phyloP scores from a whole-genome alignment of 345 rosid species.

The Eucalyptus decipiens region DNA sequence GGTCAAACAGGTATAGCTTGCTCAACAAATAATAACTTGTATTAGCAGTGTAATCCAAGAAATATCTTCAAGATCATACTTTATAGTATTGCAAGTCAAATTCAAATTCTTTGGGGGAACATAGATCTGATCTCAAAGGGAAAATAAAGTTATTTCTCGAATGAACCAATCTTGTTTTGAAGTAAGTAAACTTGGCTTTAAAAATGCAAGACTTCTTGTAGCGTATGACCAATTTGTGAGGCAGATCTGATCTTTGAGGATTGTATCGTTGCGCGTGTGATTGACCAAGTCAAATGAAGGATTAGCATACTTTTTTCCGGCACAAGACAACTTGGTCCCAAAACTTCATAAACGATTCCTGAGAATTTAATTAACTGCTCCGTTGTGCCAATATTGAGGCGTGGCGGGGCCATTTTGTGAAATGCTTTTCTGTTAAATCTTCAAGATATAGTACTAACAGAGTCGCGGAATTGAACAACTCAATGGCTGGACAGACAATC shows the following conservation, averaged over 20 bases:
- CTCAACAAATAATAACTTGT: background rate
- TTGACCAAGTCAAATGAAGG: background rate
- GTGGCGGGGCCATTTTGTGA: background rate
- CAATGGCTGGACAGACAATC: background rate
- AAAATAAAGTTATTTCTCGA: background rate
- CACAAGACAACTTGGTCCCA: background rate
- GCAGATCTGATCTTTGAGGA: background rate
- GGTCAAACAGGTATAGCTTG: conserved; percentile 23
- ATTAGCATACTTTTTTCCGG: background rate
- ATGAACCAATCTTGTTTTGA: background rate
- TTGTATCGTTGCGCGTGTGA: background rate
- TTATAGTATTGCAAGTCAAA: background rate
- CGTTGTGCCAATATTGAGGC: background rate
- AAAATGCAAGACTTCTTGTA: background rate
- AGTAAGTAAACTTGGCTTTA: background rate
- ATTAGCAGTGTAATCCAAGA: background rate
- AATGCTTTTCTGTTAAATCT: background rate
- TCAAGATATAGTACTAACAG: background rate
- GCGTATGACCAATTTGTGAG: background rate
- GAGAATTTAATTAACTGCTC: background rate
- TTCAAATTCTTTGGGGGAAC: background rate
- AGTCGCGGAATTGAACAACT: background rate
- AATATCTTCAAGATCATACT: background rate
- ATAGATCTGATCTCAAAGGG: background rate
- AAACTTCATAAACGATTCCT: background rate